Conservation (phyloP, 441 rosid species). For the Kokia cookei region DNA sequence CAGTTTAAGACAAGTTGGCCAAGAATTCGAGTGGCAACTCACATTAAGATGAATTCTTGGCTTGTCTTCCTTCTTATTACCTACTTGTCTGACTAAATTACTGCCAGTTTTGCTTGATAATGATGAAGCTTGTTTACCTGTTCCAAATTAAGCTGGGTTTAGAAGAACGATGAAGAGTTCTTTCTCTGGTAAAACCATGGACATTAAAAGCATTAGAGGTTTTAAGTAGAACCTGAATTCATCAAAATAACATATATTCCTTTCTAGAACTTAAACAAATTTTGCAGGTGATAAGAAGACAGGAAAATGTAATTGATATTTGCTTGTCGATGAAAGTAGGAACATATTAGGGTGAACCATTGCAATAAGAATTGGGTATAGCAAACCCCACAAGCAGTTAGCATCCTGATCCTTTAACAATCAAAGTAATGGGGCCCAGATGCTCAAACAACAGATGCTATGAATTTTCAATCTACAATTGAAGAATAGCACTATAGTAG, state of each 20-base stretch:
- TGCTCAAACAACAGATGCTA: not conserved
- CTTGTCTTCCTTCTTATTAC: not conserved
- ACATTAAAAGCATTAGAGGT: not conserved
- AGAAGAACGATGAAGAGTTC: not conserved
- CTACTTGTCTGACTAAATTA: not conserved
- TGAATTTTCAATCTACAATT: not conserved
- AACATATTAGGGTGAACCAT: not conserved
- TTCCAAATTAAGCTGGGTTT: not conserved
- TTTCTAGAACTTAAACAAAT: not conserved
- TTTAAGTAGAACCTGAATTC: not conserved
- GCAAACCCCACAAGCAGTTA: not conserved
- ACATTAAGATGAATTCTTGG: not conserved
- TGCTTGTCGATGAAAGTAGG: not conserved
- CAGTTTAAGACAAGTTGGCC: not conserved
- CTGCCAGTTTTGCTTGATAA: slow-evolving; percentile 1
- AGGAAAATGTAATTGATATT: not conserved
- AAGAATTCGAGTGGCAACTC: not conserved
- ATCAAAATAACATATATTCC: not conserved
- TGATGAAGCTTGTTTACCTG: slow-evolving; percentile 4
- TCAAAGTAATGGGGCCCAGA: not conserved
- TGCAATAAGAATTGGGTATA: not conserved
- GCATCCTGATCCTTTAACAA: not conserved
- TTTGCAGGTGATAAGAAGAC: not conserved
- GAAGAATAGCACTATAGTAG: not conserved
- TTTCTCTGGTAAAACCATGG: not conserved